phyloP scores from a whole-genome alignment of 139 green algal species.

The Marvania coccoides region DNA sequence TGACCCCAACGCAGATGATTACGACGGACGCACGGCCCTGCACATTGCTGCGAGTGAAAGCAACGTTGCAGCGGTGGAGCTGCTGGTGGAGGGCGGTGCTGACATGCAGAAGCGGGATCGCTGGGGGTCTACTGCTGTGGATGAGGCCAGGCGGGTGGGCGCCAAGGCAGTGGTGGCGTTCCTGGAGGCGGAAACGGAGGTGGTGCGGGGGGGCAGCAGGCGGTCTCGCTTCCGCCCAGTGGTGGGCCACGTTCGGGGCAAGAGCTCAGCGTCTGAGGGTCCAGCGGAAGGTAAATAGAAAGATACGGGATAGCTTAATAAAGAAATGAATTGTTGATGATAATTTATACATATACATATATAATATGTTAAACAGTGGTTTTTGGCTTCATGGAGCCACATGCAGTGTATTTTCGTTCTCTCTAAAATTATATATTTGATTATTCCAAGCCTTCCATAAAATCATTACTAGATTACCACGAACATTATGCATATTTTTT shows the following conservation, averaged over 20 bases:
- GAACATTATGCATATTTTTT: no score
- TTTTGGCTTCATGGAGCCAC: no score
- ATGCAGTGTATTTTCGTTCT: no score
- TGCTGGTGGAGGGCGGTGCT: not conserved
- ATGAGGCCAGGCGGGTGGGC: constrained; percentile 44
- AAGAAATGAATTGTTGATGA: not conserved
- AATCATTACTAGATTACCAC: no score
- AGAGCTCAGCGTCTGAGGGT: no score
- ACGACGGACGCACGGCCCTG: constrained; percentile 48
- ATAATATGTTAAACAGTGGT: no score
- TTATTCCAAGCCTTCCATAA: no score
- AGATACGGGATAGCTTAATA: not conserved
- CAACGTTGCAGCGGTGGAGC: constrained; percentile 37
- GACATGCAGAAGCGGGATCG: constrained; percentile 13
- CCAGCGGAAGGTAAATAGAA: no score
- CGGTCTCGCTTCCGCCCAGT: no score
- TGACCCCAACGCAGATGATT: constrained; percentile 41
- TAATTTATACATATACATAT: no score
- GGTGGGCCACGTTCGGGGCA: no score
- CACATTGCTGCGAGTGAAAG: constrained; percentile 56
- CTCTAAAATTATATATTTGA: no score
- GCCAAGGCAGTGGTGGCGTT: constrained; percentile 10
- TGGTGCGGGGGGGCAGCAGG: not conserved
- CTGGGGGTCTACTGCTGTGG: constrained; percentile 42
- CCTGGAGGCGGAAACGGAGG: not conserved